Evolutionary conservation across 371 early-diverging fungal genomes (phyloP).

Genomic region (Mortierella sp.): DNA sequence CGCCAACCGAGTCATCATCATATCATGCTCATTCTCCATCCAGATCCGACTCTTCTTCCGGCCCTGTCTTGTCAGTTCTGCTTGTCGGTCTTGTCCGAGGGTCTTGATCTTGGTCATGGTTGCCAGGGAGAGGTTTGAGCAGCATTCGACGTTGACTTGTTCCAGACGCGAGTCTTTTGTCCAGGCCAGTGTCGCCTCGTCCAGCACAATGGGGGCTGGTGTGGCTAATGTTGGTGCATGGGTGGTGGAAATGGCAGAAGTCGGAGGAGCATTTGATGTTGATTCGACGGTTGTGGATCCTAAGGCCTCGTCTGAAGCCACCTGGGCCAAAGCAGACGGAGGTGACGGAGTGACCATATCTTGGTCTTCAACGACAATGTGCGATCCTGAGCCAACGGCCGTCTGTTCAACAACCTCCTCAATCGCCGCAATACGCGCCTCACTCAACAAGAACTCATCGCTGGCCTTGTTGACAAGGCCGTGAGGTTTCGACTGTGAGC

Average conservation of each 20-base stretch:
- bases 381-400: background rate
- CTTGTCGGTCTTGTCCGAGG: constrained; percentile 25
- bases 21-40: constrained; percentile 56
- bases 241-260: background rate
- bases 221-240: background rate
- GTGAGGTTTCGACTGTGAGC: background rate
- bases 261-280: background rate
- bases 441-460: background rate
- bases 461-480: background rate
- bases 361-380: background rate
- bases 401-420: background rate
- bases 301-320: background rate
- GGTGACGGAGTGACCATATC: background rate
- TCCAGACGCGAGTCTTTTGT: constrained; percentile 42
- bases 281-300: background rate
- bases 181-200: constrained; percentile 19
- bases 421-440: background rate
- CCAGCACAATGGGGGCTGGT: background rate
- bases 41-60: constrained; percentile 43
- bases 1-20: constrained; percentile 55
- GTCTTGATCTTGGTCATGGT: constrained; percentile 41
- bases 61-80: constrained; percentile 14
- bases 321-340: background rate
- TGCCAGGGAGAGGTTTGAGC: constrained; percentile 26
- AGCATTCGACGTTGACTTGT: constrained; percentile 52